Percentiles rank a stretch among this genome's conserved stretches.
phyloP scores from a whole-genome alignment of 495 filamentous ascomycete genomes.

The Aspergillus mulundensis region DNA sequence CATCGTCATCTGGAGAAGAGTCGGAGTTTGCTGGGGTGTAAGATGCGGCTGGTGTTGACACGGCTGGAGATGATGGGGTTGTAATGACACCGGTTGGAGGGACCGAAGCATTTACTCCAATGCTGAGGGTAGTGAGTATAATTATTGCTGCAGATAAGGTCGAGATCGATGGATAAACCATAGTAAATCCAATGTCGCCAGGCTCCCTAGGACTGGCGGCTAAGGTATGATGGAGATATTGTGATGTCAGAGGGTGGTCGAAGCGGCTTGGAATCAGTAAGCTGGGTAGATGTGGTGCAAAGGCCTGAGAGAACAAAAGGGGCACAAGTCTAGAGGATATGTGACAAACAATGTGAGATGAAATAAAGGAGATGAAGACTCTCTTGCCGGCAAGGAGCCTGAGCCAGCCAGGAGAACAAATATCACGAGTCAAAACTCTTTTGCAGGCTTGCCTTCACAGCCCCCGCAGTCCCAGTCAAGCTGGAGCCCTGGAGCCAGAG shows the following conservation, averaged over 20 bases:
- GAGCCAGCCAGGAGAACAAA: slow-evolving; percentile 17
- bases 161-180: slow-evolving; percentile 6
- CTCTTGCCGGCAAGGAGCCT: slow-evolving; percentile 24
- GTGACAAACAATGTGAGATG: neutral
- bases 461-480: no score
- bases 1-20: slow-evolving; percentile 26
- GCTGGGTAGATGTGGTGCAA: slow-evolving; percentile 12
- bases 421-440: neutral
- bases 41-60: slow-evolving; percentile 11
- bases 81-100: slow-evolving; percentile 4
- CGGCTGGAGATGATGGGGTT: slow-evolving; percentile 9
- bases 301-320: neutral
- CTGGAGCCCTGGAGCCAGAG: neutral
- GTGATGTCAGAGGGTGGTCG: neutral
- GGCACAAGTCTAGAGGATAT: neutral
- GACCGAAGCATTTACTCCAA: slow-evolving; percentile 10
- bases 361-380: slow-evolving; percentile 2
- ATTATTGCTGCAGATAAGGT: neutral
- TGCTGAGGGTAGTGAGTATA: slow-evolving; percentile 12
- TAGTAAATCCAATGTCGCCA: neutral
- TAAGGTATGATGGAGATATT: neutral
- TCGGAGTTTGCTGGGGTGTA: slow-evolving; percentile 17
- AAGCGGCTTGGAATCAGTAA: neutral
- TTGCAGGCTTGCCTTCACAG: neutral
- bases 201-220: neutral